These are phyloP conservation scores for Chaetoscypha palmicola DNA, from an alignment of 2,329 filamentous ascomycete genomes.

Conservation along the genomic window DNA sequence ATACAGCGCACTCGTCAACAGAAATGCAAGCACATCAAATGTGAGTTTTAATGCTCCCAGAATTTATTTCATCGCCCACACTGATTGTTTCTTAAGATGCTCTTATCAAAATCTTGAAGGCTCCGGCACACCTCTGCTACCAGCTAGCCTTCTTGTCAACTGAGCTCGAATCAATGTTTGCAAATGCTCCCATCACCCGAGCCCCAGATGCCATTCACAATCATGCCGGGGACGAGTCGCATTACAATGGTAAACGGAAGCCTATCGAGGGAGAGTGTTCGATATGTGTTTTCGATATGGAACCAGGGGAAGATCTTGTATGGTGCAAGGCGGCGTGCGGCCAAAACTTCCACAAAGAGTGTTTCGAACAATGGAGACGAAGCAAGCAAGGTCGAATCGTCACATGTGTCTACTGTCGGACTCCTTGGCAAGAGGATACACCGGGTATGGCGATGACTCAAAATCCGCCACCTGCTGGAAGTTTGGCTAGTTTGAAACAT, in stretches of 20 bases:
- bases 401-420: slow-evolving; percentile 57
- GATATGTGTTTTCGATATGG: slow-evolving; percentile 20
- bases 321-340: slow-evolving; percentile 53
- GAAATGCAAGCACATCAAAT: slow-evolving; percentile 21
- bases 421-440: slow-evolving; percentile 43
- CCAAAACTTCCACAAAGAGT: slow-evolving; percentile 46
- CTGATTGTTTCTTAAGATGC: slow-evolving; percentile 8
- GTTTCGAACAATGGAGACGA: slow-evolving; percentile 46
- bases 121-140: slow-evolving; percentile 15
- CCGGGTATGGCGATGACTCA: neutral
- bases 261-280: slow-evolving; percentile 18
- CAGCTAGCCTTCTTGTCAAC: slow-evolving; percentile 15
- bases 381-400: slow-evolving; percentile 38
- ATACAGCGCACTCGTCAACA: slow-evolving; percentile 14
- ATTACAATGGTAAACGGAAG: slow-evolving; percentile 16
- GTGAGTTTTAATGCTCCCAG: slow-evolving; percentile 2
- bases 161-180: slow-evolving; percentile 17
- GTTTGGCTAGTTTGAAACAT: slow-evolving; percentile 13
- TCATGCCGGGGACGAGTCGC: slow-evolving; percentile 6
- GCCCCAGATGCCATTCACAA: slow-evolving; percentile 10
- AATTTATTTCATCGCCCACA: neutral
- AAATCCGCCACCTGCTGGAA: slow-evolving; percentile 5
- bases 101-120: slow-evolving; percentile 19
- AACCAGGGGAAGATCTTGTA: slow-evolving; percentile 36
- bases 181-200: slow-evolving; percentile 15